Percentiles rank a stretch among this genome's conserved stretches.
Evolutionary conservation across 306 rosid species (phyloP).

Genomic region (Quercus mongolica): DNA sequence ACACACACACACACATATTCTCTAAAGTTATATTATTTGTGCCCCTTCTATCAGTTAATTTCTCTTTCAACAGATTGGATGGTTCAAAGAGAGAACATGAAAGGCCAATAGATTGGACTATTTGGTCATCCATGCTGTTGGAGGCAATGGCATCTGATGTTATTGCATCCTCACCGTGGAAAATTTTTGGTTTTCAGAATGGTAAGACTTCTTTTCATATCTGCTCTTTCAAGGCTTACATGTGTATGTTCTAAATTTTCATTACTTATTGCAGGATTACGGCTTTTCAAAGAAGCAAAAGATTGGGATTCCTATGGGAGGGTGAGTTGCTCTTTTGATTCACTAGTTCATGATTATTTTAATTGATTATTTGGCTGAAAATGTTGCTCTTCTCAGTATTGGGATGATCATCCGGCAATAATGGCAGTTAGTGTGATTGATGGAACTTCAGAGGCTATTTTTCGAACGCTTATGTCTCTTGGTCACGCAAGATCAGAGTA

Average conservation of each 20-base stretch:
- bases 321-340: constrained; percentile 39
- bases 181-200: constrained; percentile 86
- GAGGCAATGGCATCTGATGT: constrained; percentile 81
- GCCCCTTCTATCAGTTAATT: not conserved
- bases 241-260: constrained; percentile 6
- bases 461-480: constrained; percentile 75
- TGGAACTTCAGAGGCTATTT: constrained; percentile 85
- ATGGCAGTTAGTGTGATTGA: constrained; percentile 90
- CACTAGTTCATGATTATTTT: constrained; percentile 17
- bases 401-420: constrained; percentile 85
- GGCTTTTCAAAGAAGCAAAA: constrained; percentile 86
- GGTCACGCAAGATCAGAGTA: constrained; percentile 90
- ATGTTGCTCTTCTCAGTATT: constrained; percentile 43
- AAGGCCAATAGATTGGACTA: constrained; percentile 47
- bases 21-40: not conserved
- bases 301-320: constrained; percentile 57
- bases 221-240: constrained; percentile 16
- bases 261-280: constrained; percentile 52
- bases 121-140: constrained; percentile 34
- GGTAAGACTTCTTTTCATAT: constrained; percentile 47
- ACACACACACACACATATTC: not conserved
- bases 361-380: constrained; percentile 6
- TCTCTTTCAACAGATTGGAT: constrained; percentile 42
- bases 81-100: constrained; percentile 49
- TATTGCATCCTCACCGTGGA: constrained; percentile 86